Evolutionary conservation across 345 rosid species (phyloP).

Genomic region (Citrus medica): DNA sequence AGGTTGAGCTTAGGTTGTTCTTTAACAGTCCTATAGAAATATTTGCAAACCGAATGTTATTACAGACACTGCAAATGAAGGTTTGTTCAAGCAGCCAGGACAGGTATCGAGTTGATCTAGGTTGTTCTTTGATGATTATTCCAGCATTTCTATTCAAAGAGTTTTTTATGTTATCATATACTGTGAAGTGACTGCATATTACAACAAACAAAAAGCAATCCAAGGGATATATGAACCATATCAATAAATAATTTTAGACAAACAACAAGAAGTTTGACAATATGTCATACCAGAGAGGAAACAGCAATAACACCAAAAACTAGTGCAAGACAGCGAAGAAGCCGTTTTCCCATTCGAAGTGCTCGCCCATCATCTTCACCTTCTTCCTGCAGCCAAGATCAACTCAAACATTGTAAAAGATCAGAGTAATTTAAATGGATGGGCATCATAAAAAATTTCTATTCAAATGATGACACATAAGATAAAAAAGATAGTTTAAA

Average conservation of each 20-base stretch:
- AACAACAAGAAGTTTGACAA: conserved; percentile 5
- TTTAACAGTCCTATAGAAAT: too few species aligned
- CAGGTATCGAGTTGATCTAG: background rate
- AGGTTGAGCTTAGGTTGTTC: too few species aligned
- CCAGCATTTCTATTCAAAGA: background rate
- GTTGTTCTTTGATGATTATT: background rate
- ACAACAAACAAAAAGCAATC: background rate
- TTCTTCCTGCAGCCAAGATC: conserved; percentile 69
- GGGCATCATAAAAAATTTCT: background rate
- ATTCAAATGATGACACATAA: background rate
- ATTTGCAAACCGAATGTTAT: too few species aligned
- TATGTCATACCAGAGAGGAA: conserved; percentile 73
- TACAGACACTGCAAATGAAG: background rate
- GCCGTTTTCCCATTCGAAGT: conserved; percentile 75
- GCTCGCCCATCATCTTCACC: conserved; percentile 80
- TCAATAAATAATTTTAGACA: background rate
- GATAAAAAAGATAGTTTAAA: background rate
- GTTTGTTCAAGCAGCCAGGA: background rate
- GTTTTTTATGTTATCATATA: background rate
- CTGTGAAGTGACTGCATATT: background rate
- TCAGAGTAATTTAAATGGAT: conserved; percentile 7
- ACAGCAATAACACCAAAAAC: conserved; percentile 79
- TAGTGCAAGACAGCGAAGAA: conserved; percentile 84
- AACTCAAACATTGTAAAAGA: conserved; percentile 17
- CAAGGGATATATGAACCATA: background rate